Conservation (phyloP, 2,329 filamentous ascomycete species). For the Podosphaera leucotricha region DNA sequence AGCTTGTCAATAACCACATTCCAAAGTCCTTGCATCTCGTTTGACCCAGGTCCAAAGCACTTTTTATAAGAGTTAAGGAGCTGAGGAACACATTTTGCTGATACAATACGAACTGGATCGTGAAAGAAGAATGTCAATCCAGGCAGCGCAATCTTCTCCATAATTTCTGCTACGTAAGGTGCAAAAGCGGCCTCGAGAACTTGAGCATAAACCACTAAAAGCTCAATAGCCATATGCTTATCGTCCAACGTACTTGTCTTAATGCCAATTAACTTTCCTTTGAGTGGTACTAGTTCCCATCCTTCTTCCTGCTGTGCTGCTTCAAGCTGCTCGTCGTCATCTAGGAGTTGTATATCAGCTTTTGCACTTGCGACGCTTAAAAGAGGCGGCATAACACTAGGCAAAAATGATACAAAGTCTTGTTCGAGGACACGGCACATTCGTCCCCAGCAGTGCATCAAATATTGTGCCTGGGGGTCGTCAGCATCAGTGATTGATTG, state of each 20-base stretch:
- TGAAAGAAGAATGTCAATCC: conserved; percentile 98
- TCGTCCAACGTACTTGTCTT: conserved; percentile 92
- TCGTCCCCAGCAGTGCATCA: conserved; percentile 96
- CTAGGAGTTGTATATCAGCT: conserved; percentile 87
- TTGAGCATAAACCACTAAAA: conserved; percentile 91
- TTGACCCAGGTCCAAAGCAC: conserved; percentile 58
- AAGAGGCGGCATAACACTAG: conserved; percentile 82
- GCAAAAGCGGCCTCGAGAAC: conserved; percentile 85
- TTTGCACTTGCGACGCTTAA: conserved; percentile 81
- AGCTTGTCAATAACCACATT: conserved; percentile 67
- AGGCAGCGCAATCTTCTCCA: conserved; percentile 89
- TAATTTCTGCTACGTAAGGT: conserved; percentile 73
- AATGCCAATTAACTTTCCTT: conserved; percentile 96
- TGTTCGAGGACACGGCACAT: conserved; percentile 88
- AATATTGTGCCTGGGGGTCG: conserved; percentile 86
- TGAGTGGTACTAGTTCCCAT: conserved; percentile 91
- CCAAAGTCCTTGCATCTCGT: conserved; percentile 66
- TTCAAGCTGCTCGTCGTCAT: conserved; percentile 85
- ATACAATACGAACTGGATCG: conserved; percentile 84
- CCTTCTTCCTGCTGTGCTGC: conserved; percentile 85
- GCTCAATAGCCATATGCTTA: conserved; percentile 98
- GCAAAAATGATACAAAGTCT: conserved; percentile 82
- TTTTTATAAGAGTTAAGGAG: conserved; percentile 88
- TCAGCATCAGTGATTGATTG: conserved; percentile 69
- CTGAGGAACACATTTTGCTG: conserved; percentile 82